Evolutionary conservation across 2,329 filamentous ascomycete genomes (phyloP).

Genomic region (Cryphonectria carpinicola): DNA sequence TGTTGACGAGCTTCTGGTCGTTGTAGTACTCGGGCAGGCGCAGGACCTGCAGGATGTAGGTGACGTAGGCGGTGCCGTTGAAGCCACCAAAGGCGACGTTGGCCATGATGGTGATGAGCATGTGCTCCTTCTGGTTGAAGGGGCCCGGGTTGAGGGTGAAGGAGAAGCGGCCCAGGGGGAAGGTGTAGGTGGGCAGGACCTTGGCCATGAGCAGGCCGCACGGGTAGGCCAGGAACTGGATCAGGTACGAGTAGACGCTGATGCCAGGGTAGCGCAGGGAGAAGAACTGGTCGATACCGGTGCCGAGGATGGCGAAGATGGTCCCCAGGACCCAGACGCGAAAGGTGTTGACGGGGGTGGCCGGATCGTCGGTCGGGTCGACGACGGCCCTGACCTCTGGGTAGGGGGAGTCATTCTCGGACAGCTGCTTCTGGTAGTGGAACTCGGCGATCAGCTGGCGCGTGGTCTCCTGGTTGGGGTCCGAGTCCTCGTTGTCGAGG

Average conservation of each 20-base stretch:
- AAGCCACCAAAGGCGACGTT: constrained; percentile 47
- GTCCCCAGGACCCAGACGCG: constrained; percentile 58
- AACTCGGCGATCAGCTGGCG: constrained; percentile 20
- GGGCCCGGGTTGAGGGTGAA: constrained; percentile 59
- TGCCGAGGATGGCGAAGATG: constrained; percentile 52
- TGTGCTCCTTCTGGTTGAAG: constrained; percentile 64
- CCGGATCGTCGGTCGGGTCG: constrained; percentile 57
- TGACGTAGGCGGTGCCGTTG: constrained; percentile 20
- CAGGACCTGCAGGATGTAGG: constrained; percentile 21
- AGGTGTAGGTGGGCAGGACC: constrained; percentile 53
- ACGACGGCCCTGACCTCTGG: constrained; percentile 61
- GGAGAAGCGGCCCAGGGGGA: constrained; percentile 51
- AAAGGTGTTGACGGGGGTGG: constrained; percentile 56
- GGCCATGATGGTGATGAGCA: constrained; percentile 63
- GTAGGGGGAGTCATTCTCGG: constrained; percentile 45
- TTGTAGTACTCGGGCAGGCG: constrained; percentile 50
- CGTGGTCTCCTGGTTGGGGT: constrained; percentile 21
- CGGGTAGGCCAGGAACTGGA: constrained; percentile 60
- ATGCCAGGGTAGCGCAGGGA: constrained; percentile 60
- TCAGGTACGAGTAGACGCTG: constrained; percentile 57
- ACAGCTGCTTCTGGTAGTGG: constrained; percentile 18
- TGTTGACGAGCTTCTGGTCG: constrained; percentile 53
- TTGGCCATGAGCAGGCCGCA: constrained; percentile 55
- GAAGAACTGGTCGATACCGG: constrained; percentile 62
- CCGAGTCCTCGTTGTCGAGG: constrained; percentile 20